Evolutionary conservation across 805 yeast genomes (phyloP), one percentile per base, ranked within the genome.

Genomic region (Cephaloascus fragrans): DNA sequence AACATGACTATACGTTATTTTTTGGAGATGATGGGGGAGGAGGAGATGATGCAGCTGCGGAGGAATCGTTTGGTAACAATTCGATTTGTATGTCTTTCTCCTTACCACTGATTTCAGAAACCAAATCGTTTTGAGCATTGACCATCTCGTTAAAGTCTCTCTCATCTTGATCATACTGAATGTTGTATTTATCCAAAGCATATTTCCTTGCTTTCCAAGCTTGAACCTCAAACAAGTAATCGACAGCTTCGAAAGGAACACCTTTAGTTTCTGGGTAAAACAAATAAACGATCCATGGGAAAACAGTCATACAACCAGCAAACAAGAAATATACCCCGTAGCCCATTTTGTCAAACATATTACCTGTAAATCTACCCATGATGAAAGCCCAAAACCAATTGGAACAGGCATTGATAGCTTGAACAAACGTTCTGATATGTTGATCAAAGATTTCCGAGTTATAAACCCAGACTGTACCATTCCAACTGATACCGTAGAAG

Each of bases 381-480:
- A 71, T 61, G 45, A 71, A 71, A 4, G 70, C 71, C 66, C 73
- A 67, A 46, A 68, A 62, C 76, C 76, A 69, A 39, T 67, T 65
- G 19, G 69, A 57, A 5, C 70, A 56, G 0, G 73, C 67, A 42
- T 67, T 67, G 39, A 69, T 52, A 18, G 69, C 62, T 44, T 62
- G 67, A 14, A 67, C 64, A 4, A 62, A 61, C 10, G 64, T 62
- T 46, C 75, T 51, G 33, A 68, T 59, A 18, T 64, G 59, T 34
- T 63, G 62, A n/a, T 66, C 62, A 47, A 66, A 68, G 15, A 68
- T 64, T 43, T 70, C 76, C 4, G 72, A 58, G 45, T 69, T 64
- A 47, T 67, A 63, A 20, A 68, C 69, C 64, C 69, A 70, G 8
- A 70, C 67, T 2, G 69, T 63, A 6, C 73, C 76, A 42, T 62